Evolutionary conservation across 441 rosid species (phyloP).

Genomic region (Lepidium campestre): DNA sequence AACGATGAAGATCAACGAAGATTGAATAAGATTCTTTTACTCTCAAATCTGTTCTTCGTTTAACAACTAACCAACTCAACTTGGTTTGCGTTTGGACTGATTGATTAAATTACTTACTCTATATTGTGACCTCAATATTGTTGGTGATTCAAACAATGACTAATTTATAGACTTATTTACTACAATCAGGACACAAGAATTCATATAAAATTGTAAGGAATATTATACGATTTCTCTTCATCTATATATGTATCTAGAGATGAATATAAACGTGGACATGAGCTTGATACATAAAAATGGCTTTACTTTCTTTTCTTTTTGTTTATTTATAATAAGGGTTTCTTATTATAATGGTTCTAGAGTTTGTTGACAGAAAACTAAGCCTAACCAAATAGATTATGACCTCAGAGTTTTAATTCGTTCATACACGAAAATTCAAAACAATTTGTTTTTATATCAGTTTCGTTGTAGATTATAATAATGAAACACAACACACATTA

Average conservation of each 20-base stretch:
- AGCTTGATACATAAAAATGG: neutral
- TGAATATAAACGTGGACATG: neutral
- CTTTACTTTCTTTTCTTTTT: no score
- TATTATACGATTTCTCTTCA: neutral
- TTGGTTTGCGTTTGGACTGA: neutral
- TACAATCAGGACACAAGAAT: neutral
- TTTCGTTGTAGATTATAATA: neutral
- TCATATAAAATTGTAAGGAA: neutral
- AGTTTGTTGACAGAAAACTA: slow-evolving; percentile 15
- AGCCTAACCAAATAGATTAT: slow-evolving; percentile 14
- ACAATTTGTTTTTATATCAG: neutral
- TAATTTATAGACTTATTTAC: neutral
- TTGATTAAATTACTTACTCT: neutral
- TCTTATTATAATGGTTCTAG: neutral
- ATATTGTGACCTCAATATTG: neutral
- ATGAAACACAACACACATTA: slow-evolving; percentile 1
- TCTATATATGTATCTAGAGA: neutral
- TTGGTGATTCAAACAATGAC: neutral
- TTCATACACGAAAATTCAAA: neutral
- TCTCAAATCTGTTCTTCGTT: no score
- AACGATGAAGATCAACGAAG: no score
- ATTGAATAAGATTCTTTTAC: no score
- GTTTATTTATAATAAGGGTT: no score
- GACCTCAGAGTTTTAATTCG: neutral
- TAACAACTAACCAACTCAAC: no score